Evolutionary conservation across 306 rosid species (phyloP).

Genomic region (Cicer chorassanicum): DNA sequence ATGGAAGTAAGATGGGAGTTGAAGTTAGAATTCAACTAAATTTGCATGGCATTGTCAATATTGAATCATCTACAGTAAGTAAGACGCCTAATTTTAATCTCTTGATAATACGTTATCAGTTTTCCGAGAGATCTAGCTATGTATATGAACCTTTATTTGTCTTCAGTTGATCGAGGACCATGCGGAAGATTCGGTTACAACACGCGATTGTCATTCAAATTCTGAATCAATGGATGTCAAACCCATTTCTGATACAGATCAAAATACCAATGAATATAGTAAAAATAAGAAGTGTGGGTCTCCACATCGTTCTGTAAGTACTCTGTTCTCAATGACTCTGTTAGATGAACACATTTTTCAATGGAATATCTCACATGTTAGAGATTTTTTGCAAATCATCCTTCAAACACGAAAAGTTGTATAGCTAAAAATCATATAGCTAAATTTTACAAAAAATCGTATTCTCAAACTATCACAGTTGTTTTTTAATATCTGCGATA

Average conservation of each 20-base stretch:
- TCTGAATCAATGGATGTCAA: constrained; percentile 57
- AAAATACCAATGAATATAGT: constrained; percentile 49
- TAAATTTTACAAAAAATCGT: too few relatives aligned
- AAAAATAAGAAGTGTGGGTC: constrained; percentile 43
- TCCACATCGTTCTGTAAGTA: constrained; percentile 57
- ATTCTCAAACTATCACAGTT: not conserved
- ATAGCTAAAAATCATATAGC: not conserved
- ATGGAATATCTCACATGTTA: constrained; percentile 9
- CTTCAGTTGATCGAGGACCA: constrained; percentile 65
- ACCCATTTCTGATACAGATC: constrained; percentile 52
- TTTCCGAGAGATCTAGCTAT: constrained; percentile 37
- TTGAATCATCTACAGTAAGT: constrained; percentile 77
- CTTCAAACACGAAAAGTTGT: constrained; percentile 27
- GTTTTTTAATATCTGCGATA: not conserved
- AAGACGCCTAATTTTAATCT: constrained; percentile 40
- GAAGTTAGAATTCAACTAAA: constrained; percentile 70
- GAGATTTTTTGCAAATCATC: constrained; percentile 17
- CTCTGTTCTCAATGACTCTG: not conserved
- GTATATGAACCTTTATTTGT: constrained; percentile 38
- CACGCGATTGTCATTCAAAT: constrained; percentile 45
- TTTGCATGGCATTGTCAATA: constrained; percentile 70
- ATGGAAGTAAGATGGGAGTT: constrained; percentile 56
- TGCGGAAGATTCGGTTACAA: constrained; percentile 49
- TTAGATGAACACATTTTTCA: not conserved
- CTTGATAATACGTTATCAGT: constrained; percentile 31